Evolutionary conservation across 768 basidiomycete species (phyloP).

Genomic region (Polyporus arcularius): DNA sequence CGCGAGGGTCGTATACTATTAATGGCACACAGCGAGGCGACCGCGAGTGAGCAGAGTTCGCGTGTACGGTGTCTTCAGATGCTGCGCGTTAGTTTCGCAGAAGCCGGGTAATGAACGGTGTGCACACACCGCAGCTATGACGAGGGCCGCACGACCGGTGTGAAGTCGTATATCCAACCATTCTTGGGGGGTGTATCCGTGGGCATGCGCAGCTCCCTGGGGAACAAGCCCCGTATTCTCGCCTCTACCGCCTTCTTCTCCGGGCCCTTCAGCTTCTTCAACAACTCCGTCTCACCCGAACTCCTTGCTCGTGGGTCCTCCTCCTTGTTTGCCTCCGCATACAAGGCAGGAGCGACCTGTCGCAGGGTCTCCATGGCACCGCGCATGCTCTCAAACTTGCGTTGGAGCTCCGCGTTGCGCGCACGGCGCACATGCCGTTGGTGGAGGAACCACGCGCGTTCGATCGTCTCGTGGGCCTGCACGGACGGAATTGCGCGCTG

Average conservation of each 20-base stretch:
- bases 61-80: not conserved
- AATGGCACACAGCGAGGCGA: not conserved
- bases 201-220: slow-evolving; percentile 83
- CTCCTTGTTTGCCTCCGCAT: slow-evolving; percentile 69
- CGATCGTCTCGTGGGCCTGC: slow-evolving; percentile 91
- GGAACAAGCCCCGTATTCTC: slow-evolving; percentile 79
- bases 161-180: slow-evolving; percentile 91
- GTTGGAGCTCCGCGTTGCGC: slow-evolving; percentile 64
- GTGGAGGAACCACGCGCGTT: slow-evolving; percentile 87
- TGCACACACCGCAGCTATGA: slow-evolving; percentile 11
- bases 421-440: slow-evolving; percentile 71
- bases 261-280: slow-evolving; percentile 62
- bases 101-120: not conserved
- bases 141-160: slow-evolving; percentile 36
- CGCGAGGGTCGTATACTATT: not conserved
- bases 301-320: slow-evolving; percentile 74
- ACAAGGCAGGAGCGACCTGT: slow-evolving; percentile 54
- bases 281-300: slow-evolving; percentile 53
- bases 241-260: slow-evolving; percentile 77
- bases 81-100: not conserved
- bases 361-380: slow-evolving; percentile 83
- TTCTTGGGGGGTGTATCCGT: slow-evolving; percentile 79
- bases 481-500: slow-evolving; percentile 84
- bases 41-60: not conserved
- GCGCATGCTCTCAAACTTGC: slow-evolving; percentile 83